Conservation (phyloP, 768 basidiomycete species). For the Dacryopinax spathularia region DNA sequence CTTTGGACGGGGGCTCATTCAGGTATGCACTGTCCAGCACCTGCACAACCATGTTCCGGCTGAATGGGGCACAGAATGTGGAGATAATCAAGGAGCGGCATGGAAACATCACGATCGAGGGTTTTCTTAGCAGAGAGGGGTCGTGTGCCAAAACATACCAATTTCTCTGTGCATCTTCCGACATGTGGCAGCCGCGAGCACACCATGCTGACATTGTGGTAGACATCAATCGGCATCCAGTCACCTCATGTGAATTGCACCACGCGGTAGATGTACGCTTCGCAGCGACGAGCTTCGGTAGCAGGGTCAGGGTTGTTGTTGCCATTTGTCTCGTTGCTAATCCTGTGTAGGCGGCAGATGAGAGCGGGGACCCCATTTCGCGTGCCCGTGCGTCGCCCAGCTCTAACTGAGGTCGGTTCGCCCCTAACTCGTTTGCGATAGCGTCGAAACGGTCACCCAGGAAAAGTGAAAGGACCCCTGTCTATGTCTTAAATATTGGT, state of each 20-base stretch:
- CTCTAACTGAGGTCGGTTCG: too few relatives aligned
- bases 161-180: conserved; percentile 55
- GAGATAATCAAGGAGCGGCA: conserved; percentile 42
- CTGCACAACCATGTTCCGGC: background rate
- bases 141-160: conserved; percentile 67
- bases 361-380: background rate
- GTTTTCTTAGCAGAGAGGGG: conserved; percentile 75
- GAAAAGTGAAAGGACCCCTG: conserved; percentile 61
- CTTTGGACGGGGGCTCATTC: conserved; percentile 55
- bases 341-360: background rate
- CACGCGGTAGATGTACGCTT: conserved; percentile 53
- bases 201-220: background rate
- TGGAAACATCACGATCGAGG: conserved; percentile 46
- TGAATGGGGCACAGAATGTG: conserved; percentile 38
- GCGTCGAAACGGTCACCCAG: conserved; percentile 58
- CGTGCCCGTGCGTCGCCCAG: background rate
- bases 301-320: background rate
- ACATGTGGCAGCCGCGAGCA: background rate
- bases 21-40: conserved; percentile 33
- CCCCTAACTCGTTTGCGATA: conserved; percentile 52
- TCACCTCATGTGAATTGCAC: conserved; percentile 53
- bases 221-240: conserved; percentile 72
- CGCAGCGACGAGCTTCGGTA: conserved; percentile 20
- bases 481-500: conserved; percentile 67
- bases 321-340: background rate